Conservation (phyloP, 2,329 filamentous ascomycete species). For the Amauroascus verrucosus region DNA sequence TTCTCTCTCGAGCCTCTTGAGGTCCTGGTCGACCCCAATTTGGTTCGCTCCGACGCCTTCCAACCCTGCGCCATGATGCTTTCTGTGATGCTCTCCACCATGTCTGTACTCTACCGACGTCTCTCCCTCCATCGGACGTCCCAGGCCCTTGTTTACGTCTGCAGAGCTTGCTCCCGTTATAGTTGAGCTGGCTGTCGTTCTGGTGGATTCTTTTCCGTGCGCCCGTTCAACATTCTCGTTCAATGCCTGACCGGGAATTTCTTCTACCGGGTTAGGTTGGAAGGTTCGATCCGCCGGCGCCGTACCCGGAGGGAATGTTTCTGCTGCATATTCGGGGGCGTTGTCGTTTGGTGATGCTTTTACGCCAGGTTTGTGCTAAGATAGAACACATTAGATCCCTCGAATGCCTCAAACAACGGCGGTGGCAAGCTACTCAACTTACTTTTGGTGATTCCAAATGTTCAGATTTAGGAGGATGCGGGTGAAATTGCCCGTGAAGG, state of each 20-base stretch:
- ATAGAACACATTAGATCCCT: background rate
- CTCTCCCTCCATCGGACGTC: conserved; percentile 43
- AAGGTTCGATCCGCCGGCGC: conserved; percentile 48
- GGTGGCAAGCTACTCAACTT: background rate
- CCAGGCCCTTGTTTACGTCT: conserved; percentile 45
- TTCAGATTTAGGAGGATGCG: background rate
- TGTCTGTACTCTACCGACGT: conserved; percentile 40
- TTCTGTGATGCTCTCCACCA: conserved; percentile 36
- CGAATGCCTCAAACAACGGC: background rate
- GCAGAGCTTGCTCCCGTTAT: conserved; percentile 44
- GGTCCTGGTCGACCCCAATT: background rate
- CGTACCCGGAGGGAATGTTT: conserved; percentile 52
- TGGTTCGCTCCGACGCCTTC: conserved; percentile 35
- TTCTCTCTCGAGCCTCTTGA: conserved; percentile 8
- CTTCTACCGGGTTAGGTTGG: conserved; percentile 32
- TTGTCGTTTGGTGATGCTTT: conserved; percentile 46
- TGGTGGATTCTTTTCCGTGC: conserved; percentile 34
- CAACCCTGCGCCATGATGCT: conserved; percentile 34
- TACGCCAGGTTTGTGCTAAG: conserved; percentile 54
- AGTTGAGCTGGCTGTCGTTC: conserved; percentile 38
- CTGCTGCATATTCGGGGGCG: conserved; percentile 53
- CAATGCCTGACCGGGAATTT: conserved; percentile 32
- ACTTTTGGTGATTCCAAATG: conserved; percentile 6
- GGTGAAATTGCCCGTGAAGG: conserved; percentile 8
- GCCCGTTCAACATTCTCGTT: conserved; percentile 31